Conservation (phyloP, 2,329 filamentous ascomycete genomes). For the Shiraia sp. region DNA sequence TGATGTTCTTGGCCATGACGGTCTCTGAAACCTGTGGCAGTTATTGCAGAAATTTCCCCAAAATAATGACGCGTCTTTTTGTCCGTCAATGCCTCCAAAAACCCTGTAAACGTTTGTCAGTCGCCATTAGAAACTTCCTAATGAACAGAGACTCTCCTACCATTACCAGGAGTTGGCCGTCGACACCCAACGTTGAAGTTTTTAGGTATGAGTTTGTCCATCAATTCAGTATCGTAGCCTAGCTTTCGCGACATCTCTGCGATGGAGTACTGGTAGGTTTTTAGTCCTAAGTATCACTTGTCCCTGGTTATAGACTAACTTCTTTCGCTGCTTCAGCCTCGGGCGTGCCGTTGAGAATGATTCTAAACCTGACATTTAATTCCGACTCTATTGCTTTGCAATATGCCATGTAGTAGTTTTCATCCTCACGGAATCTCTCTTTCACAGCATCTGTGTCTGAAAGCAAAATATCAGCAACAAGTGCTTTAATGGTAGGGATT, state of each 20-base stretch:
- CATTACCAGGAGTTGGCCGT: conserved; percentile 31
- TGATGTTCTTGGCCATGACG: conserved; percentile 35
- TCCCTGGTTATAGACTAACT: not conserved
- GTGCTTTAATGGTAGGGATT: conserved; percentile 19
- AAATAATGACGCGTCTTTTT: conserved; percentile 38
- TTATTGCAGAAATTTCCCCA: conserved; percentile 12
- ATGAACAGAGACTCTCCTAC: conserved; percentile 44
- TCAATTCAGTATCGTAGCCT: conserved; percentile 25
- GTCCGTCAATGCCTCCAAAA: conserved; percentile 38
- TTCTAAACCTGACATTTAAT: not conserved
- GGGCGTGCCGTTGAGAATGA: not conserved
- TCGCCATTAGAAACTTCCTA: conserved; percentile 40
- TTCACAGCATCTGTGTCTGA: conserved; percentile 48
- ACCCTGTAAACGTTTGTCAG: conserved; percentile 10
- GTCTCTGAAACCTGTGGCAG: conserved; percentile 36
- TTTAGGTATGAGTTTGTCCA: conserved; percentile 43
- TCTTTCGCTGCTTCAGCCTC: not conserved
- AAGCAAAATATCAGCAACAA: conserved; percentile 58
- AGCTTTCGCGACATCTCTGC: conserved; percentile 35
- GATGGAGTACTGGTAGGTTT: conserved; percentile 10
- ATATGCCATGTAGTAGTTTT: conserved; percentile 17
- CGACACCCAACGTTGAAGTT: conserved; percentile 26
- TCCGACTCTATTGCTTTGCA: conserved; percentile 1
- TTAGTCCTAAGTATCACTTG: not conserved
- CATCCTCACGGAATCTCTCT: conserved; percentile 61